These are phyloP conservation scores for Malassezia furfur DNA, from an alignment of 1,284 basidiomycete species.

Conservation along the genomic window DNA sequence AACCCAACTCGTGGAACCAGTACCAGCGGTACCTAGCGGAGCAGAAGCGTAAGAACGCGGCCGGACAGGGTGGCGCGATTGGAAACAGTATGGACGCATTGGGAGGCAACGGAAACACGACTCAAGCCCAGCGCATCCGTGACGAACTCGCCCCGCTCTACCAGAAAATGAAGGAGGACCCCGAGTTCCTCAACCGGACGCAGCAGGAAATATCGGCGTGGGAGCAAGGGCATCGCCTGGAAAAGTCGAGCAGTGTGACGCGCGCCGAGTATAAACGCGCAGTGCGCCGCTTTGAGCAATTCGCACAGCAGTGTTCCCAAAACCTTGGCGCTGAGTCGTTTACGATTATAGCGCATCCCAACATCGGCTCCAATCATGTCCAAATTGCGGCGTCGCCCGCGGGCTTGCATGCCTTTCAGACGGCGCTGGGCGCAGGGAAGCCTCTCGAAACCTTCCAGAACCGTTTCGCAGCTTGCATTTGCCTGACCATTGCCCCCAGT, in stretches of 20 bases:
- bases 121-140: conserved; percentile 17
- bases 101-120: neutral
- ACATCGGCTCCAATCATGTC: conserved; percentile 18
- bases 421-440: conserved; percentile 16
- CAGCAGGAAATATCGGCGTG: conserved; percentile 17
- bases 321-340: conserved; percentile 19
- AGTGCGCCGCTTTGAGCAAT: conserved; percentile 19
- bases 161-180: conserved; percentile 20
- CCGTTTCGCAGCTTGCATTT: conserved; percentile 17
- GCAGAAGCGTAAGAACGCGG: conserved; percentile 16
- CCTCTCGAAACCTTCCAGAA: conserved; percentile 18
- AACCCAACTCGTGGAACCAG: conserved; percentile 20
- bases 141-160: conserved; percentile 20
- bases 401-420: conserved; percentile 18
- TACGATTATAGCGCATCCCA: conserved; percentile 18
- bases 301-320: conserved; percentile 17
- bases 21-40: conserved; percentile 19
- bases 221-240: conserved; percentile 15
- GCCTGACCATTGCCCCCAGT: conserved; percentile 14
- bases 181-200: conserved; percentile 15
- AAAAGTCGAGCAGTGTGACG: conserved; percentile 13
- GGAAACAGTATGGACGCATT: neutral
- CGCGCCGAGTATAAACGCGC: conserved; percentile 19
- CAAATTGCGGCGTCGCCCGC: conserved; percentile 17
- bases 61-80: conserved; percentile 3